A percentile compares a stretch with the other conserved stretches of the same genome.
Evolutionary conservation across 140 eudicot species (phyloP).

Genomic region (Senecio squalidus): DNA sequence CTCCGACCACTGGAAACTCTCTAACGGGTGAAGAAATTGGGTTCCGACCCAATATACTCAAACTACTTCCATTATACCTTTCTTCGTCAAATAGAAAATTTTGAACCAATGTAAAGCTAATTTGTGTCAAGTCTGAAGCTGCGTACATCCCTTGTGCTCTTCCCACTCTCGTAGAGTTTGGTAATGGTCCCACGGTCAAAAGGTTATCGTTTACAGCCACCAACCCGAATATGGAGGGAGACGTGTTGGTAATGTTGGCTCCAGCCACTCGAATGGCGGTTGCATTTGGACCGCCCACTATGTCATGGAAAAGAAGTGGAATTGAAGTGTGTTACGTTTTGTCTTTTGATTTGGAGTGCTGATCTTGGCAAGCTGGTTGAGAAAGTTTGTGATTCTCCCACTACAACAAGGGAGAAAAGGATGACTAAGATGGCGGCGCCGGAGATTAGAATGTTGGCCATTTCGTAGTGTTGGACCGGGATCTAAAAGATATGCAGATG

Average conservation of each 20-base stretch:
- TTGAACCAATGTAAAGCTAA: slow-evolving; percentile 14
- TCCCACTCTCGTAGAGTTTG: slow-evolving; percentile 25
- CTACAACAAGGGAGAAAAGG: no score
- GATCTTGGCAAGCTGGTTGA: no score
- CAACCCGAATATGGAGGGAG: slow-evolving; percentile 25
- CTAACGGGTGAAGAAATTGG: slow-evolving; percentile 9
- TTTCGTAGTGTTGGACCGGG: no score
- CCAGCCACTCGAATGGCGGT: slow-evolving; percentile 26
- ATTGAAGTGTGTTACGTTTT: slow-evolving; percentile 17
- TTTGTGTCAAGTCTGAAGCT: background rate
- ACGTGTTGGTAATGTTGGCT: slow-evolving; percentile 15
- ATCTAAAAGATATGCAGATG: no score
- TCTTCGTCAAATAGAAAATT: slow-evolving; percentile 23
- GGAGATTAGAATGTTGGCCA: no score
- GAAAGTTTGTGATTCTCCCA: no score
- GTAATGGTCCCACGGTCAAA: slow-evolving; percentile 23
- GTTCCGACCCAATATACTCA: slow-evolving; percentile 28
- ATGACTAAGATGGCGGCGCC: no score
- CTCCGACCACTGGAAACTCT: slow-evolving; percentile 37
- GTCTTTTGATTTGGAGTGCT: no score
- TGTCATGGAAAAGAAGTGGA: slow-evolving; percentile 46
- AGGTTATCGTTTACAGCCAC: slow-evolving; percentile 31
- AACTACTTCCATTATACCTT: slow-evolving; percentile 29
- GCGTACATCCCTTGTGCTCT: slow-evolving; percentile 37
- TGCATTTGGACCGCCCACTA: slow-evolving; percentile 24